These are phyloP conservation scores for Metarhizium brunneum DNA, from an alignment of 2,329 filamentous ascomycete genomes.

Conservation along the genomic window DNA sequence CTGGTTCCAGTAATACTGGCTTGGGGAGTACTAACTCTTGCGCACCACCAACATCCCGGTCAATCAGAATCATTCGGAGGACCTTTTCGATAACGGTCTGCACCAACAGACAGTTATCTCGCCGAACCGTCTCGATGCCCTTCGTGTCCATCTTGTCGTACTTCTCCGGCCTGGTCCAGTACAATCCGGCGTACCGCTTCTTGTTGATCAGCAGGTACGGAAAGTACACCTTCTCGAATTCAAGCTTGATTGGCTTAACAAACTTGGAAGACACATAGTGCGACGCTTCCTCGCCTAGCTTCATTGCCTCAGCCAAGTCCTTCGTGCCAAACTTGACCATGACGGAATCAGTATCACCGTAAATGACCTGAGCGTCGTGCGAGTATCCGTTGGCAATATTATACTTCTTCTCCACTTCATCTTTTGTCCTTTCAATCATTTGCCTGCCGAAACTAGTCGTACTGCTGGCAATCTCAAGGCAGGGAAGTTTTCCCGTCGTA, in stretches of 20 bases:
- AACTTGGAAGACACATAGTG: constrained; percentile 86
- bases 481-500: constrained; percentile 90
- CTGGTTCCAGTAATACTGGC: not conserved
- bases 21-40: constrained; percentile 63
- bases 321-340: constrained; percentile 98
- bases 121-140: constrained; percentile 93
- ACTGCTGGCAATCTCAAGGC: constrained; percentile 89
- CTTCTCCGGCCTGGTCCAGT: constrained; percentile 90
- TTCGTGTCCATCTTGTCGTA: constrained; percentile 99
- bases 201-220: constrained; percentile 99
- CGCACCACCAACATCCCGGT: constrained; percentile 79
- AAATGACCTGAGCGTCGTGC: constrained; percentile 94
- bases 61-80: constrained; percentile 88
- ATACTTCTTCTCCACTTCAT: constrained; percentile 86
- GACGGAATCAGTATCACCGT: constrained; percentile 97
- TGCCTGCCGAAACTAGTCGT: constrained; percentile 95
- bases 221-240: constrained; percentile 99
- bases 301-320: constrained; percentile 84
- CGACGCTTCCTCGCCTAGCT: constrained; percentile 86
- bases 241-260: constrained; percentile 92
- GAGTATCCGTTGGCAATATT: constrained; percentile 89
- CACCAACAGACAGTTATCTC: constrained; percentile 92
- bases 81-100: constrained; percentile 98
- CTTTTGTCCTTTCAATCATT: constrained; percentile 98
- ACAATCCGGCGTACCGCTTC: constrained; percentile 96